phyloP scores from a whole-genome alignment of 2,329 filamentous ascomycete species.

The Phaeosphaeriaceae sp. region DNA sequence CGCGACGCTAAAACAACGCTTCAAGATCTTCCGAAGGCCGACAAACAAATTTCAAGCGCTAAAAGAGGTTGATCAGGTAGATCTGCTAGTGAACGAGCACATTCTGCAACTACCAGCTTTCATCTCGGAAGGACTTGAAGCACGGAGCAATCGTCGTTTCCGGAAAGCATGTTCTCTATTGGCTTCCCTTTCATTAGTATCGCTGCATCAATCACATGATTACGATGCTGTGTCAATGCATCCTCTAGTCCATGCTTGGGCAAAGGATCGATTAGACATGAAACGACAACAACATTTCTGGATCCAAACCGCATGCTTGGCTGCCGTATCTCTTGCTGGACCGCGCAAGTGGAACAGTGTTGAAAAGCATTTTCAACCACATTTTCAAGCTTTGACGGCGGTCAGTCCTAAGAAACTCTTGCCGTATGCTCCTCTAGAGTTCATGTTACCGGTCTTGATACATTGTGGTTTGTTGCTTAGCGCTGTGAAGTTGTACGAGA shows the following conservation, averaged over 20 bases:
- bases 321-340: not conserved
- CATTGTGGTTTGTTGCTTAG: not conserved
- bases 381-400: not conserved
- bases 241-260: not conserved
- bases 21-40: too few relatives aligned
- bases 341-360: not conserved
- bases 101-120: not conserved
- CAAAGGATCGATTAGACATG: not conserved
- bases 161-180: not conserved
- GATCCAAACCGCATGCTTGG: not conserved
- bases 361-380: not conserved
- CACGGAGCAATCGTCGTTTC: not conserved
- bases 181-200: not conserved
- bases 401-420: not conserved
- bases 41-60: too few relatives aligned
- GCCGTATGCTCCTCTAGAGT: not conserved
- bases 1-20: too few relatives aligned
- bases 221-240: not conserved
- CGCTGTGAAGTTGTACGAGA: not conserved
- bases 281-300: not conserved
- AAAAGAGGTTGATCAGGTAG: too few relatives aligned
- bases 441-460: not conserved
- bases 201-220: not conserved
- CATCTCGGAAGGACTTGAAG: not conserved
- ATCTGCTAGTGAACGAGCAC: not conserved